Evolutionary conservation across 306 rosid genomes (phyloP).

Genomic region (Senna tora): DNA sequence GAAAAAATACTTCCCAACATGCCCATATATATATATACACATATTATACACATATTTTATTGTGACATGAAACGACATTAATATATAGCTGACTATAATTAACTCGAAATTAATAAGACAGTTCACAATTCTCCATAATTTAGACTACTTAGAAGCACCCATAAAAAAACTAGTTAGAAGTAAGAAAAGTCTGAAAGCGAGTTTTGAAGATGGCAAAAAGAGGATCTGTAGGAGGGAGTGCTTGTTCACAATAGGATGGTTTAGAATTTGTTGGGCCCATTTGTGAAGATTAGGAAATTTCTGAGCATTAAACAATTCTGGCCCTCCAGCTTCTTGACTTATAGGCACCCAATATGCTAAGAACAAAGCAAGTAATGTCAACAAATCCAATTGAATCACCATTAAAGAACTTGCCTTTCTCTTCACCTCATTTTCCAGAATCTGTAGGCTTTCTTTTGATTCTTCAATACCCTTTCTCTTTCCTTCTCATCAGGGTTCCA

Average conservation of each 20-base stretch:
- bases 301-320: conserved; percentile 34
- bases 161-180: too few species aligned
- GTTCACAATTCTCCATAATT: too few species aligned
- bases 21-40: too few species aligned
- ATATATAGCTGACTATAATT: too few species aligned
- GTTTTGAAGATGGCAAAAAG: conserved; percentile 16
- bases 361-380: conserved; percentile 45
- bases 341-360: conserved; percentile 40
- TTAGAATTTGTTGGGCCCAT: conserved; percentile 40
- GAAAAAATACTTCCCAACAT: too few species aligned
- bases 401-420: conserved; percentile 49
- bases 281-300: conserved; percentile 38
- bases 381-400: conserved; percentile 49
- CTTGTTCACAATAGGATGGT: conserved; percentile 28
- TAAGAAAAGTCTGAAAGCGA: neutral
- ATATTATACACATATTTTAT: too few species aligned
- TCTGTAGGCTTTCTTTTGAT: conserved; percentile 29
- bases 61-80: too few species aligned
- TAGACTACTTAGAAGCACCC: conserved; percentile 29
- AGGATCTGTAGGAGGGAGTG: conserved; percentile 37
- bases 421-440: conserved; percentile 43
- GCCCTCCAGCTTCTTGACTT: conserved; percentile 39
- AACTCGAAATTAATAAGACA: too few species aligned
- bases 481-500: conserved; percentile 37
- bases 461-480: conserved; percentile 38